Conservation (phyloP, 768 basidiomycete genomes). For the Auricularia cornea region DNA sequence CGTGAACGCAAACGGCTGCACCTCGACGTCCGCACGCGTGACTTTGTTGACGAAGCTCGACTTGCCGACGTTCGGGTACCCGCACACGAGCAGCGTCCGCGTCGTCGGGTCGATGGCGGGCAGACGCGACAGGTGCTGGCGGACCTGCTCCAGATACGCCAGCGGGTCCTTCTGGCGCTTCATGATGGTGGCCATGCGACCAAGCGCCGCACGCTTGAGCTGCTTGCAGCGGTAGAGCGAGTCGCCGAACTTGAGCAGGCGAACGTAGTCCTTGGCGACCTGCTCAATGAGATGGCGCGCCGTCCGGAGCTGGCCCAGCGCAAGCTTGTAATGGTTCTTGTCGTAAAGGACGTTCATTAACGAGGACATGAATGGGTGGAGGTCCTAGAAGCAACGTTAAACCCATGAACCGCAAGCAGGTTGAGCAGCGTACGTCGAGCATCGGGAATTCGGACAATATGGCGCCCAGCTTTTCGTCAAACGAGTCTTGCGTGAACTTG, state of each 20-base stretch:
- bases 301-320: slow-evolving; percentile 92
- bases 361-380: slow-evolving; percentile 93
- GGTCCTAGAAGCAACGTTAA: slow-evolving; percentile 41
- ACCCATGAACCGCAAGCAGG: neutral
- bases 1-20: slow-evolving; percentile 98
- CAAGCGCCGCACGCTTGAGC: slow-evolving; percentile 93
- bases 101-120: slow-evolving; percentile 98
- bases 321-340: slow-evolving; percentile 99
- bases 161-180: slow-evolving; percentile 96
- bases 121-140: slow-evolving; percentile 97
- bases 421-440: slow-evolving; percentile 66
- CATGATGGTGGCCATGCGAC: slow-evolving; percentile 99
- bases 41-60: slow-evolving; percentile 99
- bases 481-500: slow-evolving; percentile 95
- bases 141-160: slow-evolving; percentile 97
- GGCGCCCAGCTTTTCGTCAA: slow-evolving; percentile 89
- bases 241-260: slow-evolving; percentile 96
- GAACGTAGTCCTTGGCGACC: slow-evolving; percentile 93
- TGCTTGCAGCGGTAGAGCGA: slow-evolving; percentile 97
- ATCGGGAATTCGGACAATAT: slow-evolving; percentile 96
- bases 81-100: slow-evolving; percentile 93
- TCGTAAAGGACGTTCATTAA: slow-evolving; percentile 98
- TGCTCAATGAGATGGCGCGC: slow-evolving; percentile 94
- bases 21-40: slow-evolving; percentile 97
- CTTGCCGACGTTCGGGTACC: slow-evolving; percentile 99